Evolutionary conservation across 331 rosid species (phyloP).

Genomic region (Saraca asoca): DNA sequence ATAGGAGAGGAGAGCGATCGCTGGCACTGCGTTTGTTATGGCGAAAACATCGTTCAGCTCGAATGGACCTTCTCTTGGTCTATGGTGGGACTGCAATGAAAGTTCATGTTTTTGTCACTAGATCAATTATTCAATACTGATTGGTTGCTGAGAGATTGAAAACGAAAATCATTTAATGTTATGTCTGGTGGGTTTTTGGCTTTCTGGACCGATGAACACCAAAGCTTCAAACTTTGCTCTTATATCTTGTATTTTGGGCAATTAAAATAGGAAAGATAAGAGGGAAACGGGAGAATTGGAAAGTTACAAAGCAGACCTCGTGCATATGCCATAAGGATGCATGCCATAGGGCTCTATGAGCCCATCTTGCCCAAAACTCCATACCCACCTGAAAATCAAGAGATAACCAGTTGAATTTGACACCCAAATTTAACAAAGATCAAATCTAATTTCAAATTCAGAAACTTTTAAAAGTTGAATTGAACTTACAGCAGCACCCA

Average conservation of each 20-base stretch:
- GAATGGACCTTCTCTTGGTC: constrained; percentile 93
- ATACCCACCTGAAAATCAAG: constrained; percentile 72
- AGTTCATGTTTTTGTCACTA: constrained; percentile 13
- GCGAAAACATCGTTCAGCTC: constrained; percentile 97
- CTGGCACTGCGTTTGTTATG: constrained; percentile 83
- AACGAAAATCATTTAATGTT: not conserved
- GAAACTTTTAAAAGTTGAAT: not conserved
- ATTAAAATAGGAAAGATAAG: not conserved
- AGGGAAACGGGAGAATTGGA: not conserved
- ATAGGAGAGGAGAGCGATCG: constrained; percentile 84
- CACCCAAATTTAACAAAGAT: constrained; percentile 4
- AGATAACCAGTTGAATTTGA: constrained; percentile 25
- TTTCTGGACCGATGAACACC: not conserved
- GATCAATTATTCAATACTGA: constrained; percentile 1
- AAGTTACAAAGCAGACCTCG: constrained; percentile 55
- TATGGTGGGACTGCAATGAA: constrained; percentile 83
- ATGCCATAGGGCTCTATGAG: constrained; percentile 90
- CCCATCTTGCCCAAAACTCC: constrained; percentile 99
- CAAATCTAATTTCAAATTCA: not conserved
- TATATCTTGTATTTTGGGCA: constrained; percentile 1
- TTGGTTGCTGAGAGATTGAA: constrained; percentile 31
- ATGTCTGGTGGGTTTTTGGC: constrained; percentile 4
- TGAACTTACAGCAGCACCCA: constrained; percentile 79
- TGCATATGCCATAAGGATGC: constrained; percentile 94
- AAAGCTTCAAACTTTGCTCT: not conserved